phyloP scores from a whole-genome alignment of 176 grass and related monocot genomes.

The Themeda triandra region DNA sequence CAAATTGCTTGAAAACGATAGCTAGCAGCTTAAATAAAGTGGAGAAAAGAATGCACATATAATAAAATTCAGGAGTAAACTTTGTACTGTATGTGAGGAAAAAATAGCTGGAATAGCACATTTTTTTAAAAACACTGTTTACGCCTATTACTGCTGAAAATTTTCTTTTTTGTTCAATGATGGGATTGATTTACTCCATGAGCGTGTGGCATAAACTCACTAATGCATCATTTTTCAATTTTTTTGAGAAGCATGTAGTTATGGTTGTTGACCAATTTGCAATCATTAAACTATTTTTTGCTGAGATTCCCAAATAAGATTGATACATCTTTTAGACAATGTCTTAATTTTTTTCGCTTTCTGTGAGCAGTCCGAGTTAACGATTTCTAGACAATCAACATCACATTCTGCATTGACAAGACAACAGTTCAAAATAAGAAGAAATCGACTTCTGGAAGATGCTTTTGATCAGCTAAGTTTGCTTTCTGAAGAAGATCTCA shows the following conservation, averaged over 20 bases:
- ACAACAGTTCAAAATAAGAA: slow-evolving; percentile 90
- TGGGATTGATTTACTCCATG: neutral
- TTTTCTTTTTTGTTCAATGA: neutral
- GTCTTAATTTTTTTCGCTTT: slow-evolving; percentile 7
- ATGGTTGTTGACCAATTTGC: neutral
- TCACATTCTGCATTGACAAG: slow-evolving; percentile 68
- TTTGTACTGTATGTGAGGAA: neutral
- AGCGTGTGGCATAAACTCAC: neutral
- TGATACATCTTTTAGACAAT: slow-evolving; percentile 32
- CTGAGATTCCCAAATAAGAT: neutral
- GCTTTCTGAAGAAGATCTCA: slow-evolving; percentile 88
- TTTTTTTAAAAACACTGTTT: neutral
- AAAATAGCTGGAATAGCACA: neutral
- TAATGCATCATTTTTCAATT: neutral
- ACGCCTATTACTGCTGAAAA: too few species aligned
- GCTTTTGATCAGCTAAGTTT: slow-evolving; percentile 82
- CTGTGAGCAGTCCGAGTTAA: slow-evolving; percentile 63
- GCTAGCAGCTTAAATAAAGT: neutral
- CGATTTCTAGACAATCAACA: slow-evolving; percentile 61
- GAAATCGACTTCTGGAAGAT: slow-evolving; percentile 94
- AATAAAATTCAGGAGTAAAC: neutral
- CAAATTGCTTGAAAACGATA: neutral
- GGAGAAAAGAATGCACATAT: neutral
- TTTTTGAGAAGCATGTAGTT: neutral
- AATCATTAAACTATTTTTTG: neutral